Percentiles rank a stretch among this genome's conserved stretches.
Evolutionary conservation across 2,329 filamentous ascomycete genomes (phyloP).

Genomic region (Aspergillus piperis): DNA sequence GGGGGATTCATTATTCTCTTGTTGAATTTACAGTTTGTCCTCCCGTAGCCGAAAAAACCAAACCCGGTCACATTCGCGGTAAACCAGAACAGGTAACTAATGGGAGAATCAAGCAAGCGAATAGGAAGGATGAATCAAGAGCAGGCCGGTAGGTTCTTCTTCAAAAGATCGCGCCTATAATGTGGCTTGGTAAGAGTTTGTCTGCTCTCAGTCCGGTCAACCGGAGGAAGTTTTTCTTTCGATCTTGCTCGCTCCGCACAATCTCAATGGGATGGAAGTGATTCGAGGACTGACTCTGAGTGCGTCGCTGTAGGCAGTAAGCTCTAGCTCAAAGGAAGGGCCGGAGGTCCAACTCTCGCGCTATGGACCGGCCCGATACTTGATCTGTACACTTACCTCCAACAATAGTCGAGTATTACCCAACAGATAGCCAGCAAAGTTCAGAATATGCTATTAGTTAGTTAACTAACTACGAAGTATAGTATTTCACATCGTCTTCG

Average conservation of each 20-base stretch:
- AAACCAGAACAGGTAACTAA: neutral
- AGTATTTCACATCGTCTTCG: no score
- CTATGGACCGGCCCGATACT: slow-evolving; percentile 20
- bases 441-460: no score
- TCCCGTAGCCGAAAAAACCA: neutral
- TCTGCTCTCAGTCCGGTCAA: neutral
- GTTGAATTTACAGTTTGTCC: neutral
- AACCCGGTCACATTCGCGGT: neutral
- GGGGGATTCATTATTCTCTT: neutral
- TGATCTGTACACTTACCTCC: slow-evolving; percentile 7
- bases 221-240: neutral
- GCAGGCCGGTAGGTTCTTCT: neutral
- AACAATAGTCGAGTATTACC: neutral
- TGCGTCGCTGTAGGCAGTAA: neutral
- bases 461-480: no score
- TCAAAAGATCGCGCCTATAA: neutral
- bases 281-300: neutral
- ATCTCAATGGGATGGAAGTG: neutral
- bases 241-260: neutral
- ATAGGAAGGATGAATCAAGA: neutral
- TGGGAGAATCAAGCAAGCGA: neutral
- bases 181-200: neutral
- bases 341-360: slow-evolving; percentile 4
- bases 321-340: neutral
- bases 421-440: neutral